Evolutionary conservation across 1,284 basidiomycete species (phyloP), one percentile per base, ranked within the genome.

Genomic region (Marasmius sp.): DNA sequence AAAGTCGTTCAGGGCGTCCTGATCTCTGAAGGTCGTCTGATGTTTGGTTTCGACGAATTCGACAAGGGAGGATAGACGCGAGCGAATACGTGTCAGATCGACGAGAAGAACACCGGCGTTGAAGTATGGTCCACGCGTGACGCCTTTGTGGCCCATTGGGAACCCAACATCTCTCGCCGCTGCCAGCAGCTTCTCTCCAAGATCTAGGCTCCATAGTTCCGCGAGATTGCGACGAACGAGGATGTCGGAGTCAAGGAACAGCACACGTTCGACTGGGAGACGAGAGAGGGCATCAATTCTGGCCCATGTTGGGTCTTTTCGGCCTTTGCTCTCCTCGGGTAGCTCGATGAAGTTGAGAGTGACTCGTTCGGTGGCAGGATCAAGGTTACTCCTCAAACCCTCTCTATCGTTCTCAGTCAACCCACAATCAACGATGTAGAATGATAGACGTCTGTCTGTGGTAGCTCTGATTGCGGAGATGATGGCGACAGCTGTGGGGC

Each of bases 81-180:
- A 27, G n/a, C 83, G 72, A 9, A 77, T 68, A 47, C 72, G 73
- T 0, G 80, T 69, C 41, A 86, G 72, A 69, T 86, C 79, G 61
- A 86, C 63, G 11, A 86, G 69, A 56, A 87, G 67, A 18, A 87
- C 81, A 0, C 85, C 85, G 0, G 83, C 80, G 58, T 86, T 87
- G 75, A 86, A 86, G 67, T 86, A 85, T 6, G 75, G 71, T 0
- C 61, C 68, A 41, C 64, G 61, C 7, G 70, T 66, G 6, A 76
- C 43, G 1, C 62, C 72, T 0, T 70, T 67, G 64, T 82, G 80
- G 0, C 85, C 84, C 69, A 75, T 73, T 0, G 84, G 85, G 61
- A 68, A 74, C 1, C 84, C 85, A n/a, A 86, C 75, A 67, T 87
- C 85, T 3, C 69, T 65, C 9, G 66, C 77, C 1, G 85, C 84